phyloP scores from a whole-genome alignment of 139 green algal species.

The Closterium sp. region DNA sequence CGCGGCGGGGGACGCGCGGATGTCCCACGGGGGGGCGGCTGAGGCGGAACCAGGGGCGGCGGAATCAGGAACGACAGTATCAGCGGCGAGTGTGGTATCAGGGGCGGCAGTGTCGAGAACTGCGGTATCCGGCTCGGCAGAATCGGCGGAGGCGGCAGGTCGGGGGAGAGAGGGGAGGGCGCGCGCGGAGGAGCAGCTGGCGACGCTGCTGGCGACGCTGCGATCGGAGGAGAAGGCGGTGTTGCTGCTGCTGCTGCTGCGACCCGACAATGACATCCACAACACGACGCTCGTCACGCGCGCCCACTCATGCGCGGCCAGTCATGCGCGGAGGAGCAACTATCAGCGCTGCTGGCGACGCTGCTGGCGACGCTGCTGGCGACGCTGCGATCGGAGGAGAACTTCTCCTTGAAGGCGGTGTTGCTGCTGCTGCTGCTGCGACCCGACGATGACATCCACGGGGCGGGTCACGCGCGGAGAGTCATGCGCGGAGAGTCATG shows the following conservation, averaged over 20 bases:
- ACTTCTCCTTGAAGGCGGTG: too few relatives aligned
- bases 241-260: too few relatives aligned
- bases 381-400: too few relatives aligned
- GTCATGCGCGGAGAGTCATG: neutral
- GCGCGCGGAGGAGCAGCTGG: neutral
- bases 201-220: neutral
- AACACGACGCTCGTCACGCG: too few relatives aligned
- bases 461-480: neutral
- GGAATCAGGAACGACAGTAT: neutral
- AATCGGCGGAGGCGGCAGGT: neutral
- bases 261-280: too few relatives aligned
- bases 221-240: neutral
- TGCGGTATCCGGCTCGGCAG: neutral
- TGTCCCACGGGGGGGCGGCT: neutral
- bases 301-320: too few relatives aligned
- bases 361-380: too few relatives aligned
- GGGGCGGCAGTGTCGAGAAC: too few relatives aligned
- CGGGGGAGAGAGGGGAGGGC: neutral
- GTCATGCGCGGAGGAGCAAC: too few relatives aligned
- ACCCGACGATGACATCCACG: neutral
- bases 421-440: neutral
- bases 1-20: neutral
- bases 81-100: neutral
- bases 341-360: too few relatives aligned
- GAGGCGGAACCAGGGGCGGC: neutral